Evolutionary conservation across 495 filamentous ascomycete species (phyloP), one percentile per base, ranked within the genome.

Genomic region (Trichoderma reesei): DNA sequence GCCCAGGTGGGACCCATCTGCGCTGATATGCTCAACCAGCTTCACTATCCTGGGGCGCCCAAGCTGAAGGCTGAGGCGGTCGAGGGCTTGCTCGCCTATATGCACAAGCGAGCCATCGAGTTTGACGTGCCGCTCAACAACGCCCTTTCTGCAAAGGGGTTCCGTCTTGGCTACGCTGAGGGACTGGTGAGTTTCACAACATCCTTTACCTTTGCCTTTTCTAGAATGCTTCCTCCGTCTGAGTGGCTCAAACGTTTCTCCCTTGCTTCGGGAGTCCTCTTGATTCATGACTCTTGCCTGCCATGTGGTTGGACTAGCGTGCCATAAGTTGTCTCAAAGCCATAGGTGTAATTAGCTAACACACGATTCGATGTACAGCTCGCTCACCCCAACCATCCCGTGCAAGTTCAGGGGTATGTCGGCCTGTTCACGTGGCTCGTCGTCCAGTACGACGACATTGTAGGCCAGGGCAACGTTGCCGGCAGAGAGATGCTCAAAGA

Each of bases 391-490:
- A 13, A 41, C 26, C 64, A 65, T 20, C 56, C 59, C 6, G 18
- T 61, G 5, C 11, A 65, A 65, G 64, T 44, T 11, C 56, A 65
- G 41, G 64, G 38, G 10, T 42, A 65, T 51, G 41, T 64, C 34
- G 63, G 64, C 20, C 56, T 61, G 0, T 41, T 61, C 13, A 61
- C 64, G 10, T 65, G 59, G 64, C 56, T 65, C 13, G 38, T 46
- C 26, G 38, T 61, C 11, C 56, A 33, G 20, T 65, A 65, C 34
- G 64, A 65, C 39, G 64, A 65, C 41, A 64, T 64, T n/a, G 63
- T 64, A 46, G 63, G 63, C 8, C 63, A 64, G 42, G 39, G 37
- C 46, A 42, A 59, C 26, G 26, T 26, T 0, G 26, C 26, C 26
- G 26, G 26, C 26, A 26, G 1, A 2, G 33, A 64, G 26, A 64